Evolutionary conservation across 148 eudicot species (phyloP).

Genomic region (Nepenthes mirabilis): DNA sequence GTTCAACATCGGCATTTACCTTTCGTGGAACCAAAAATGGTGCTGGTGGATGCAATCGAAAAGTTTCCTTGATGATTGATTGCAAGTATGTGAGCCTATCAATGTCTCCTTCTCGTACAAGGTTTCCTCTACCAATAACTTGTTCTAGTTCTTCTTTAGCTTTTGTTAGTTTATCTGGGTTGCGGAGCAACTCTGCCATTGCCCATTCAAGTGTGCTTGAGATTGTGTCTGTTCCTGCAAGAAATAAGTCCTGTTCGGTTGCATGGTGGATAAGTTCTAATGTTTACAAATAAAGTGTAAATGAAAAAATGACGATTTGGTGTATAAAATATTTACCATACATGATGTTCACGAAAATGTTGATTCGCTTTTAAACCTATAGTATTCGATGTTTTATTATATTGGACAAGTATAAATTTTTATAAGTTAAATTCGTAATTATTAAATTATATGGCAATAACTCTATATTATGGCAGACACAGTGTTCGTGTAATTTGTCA

Average conservation of each 20-base stretch:
- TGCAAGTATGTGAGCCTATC: conserved; percentile 18
- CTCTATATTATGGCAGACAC: too few relatives aligned
- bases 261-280: too few relatives aligned
- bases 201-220: conserved; percentile 40
- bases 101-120: conserved; percentile 17
- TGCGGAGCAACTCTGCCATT: conserved; percentile 25
- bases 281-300: too few relatives aligned
- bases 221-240: conserved; percentile 26
- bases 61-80: conserved; percentile 24
- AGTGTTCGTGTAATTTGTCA: too few relatives aligned
- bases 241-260: conserved; percentile 14
- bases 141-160: conserved; percentile 14
- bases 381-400: too few relatives aligned
- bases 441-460: too few relatives aligned
- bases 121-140: conserved; percentile 14
- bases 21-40: conserved; percentile 28
- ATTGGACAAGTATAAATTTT: too few relatives aligned
- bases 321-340: too few relatives aligned
- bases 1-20: conserved; percentile 5
- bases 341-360: too few relatives aligned
- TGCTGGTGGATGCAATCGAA: conserved; percentile 25
- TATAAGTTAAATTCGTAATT: too few relatives aligned
- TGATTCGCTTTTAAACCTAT: too few relatives aligned
- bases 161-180: conserved; percentile 15
- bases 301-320: too few relatives aligned